Base-by-base conservation (phyloP, 352 stramenopile genomes). In the Phytophthora podocarpi region DNA sequence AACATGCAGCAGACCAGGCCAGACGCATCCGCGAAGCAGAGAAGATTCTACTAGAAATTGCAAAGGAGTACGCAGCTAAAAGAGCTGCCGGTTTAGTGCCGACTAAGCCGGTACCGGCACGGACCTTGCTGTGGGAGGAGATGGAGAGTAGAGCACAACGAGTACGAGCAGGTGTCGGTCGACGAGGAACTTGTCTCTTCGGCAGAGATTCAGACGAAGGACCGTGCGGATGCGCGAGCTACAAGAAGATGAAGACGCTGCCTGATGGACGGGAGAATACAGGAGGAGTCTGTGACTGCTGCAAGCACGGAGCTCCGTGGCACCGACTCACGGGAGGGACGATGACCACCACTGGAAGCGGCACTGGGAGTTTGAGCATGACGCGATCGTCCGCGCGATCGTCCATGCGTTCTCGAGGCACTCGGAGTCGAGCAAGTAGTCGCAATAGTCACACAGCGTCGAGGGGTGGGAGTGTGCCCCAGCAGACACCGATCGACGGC, bases 31-130 rank as follows among this genome's bases (percentile, higher is more conserved):
- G 64, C 1, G 65, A 87, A 54, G 85, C 85, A 20, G 81, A 94
- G 64, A 74, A 79, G 39, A 87, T 92, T 51, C 40, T 95, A 32
- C 62, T 77, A 0, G 82, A 90, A 40, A 84, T 95, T 37, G 85
- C 85, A n/a, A 82, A 89, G 11, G 85, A 95, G 45, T 95, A 89
- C 55, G 79, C 85, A 2, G 85, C 82, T 13, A 95, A 95, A 57
- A 70, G 85, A 34, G 83, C 83, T 2, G 84, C 80, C 1, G 85
- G 85, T 0, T 67, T 95, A 6, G 85, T 95, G 4, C 85, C 85
- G 11, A 85, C 72, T 2, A 80, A 79, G 47, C 85, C 85, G 1
- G 80, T 92, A 15, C 85, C 85, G 0, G 83, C 85, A 37, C 72
- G 83, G 5, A 91, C 83, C 10, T 60, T 95, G 32, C 52, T 95